These are phyloP conservation scores for Adiantum capillusveneris DNA, from an alignment of 75 land plant species.

Conservation along the genomic window DNA sequence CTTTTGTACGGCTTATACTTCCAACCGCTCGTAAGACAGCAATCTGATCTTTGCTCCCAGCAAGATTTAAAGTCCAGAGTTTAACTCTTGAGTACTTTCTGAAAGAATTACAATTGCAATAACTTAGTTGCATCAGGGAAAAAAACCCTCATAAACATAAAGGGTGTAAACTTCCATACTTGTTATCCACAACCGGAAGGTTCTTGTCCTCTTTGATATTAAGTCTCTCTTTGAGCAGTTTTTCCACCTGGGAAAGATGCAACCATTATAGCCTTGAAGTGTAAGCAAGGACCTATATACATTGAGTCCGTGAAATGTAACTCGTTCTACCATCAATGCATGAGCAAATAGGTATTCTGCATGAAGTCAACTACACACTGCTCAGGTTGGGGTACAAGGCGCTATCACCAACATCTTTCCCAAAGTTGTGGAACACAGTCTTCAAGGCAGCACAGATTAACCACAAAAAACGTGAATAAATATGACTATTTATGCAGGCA, in stretches of 20 bases:
- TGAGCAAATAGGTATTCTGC: no score
- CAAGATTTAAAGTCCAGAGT: conserved; percentile 77
- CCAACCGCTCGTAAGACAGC: conserved; percentile 92
- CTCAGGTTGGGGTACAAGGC: no score
- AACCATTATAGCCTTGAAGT: no score
- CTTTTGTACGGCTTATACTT: conserved; percentile 61
- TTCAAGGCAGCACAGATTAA: no score
- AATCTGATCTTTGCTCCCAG: conserved; percentile 66
- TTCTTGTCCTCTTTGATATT: conserved; percentile 47
- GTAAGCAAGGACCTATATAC: no score
- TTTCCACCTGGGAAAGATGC: conserved; percentile 58
- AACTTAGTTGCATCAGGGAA: background rate
- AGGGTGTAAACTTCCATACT: conserved; percentile 31
- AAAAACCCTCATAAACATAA: background rate
- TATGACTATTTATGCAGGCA: no score
- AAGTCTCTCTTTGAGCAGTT: conserved; percentile 64
- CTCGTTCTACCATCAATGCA: no score
- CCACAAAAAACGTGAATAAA: no score
- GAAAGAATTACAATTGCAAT: conserved; percentile 1
- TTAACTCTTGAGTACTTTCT: conserved; percentile 87
- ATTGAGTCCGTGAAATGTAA: no score
- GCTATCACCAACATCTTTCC: no score
- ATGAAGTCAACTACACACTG: no score
- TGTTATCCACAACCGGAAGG: conserved; percentile 62
- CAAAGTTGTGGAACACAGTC: no score